A percentile compares a stretch with the other conserved stretches of the same genome.
Conservation (phyloP, 176 grass and related monocot species). For the Oryza glumipatula region DNA sequence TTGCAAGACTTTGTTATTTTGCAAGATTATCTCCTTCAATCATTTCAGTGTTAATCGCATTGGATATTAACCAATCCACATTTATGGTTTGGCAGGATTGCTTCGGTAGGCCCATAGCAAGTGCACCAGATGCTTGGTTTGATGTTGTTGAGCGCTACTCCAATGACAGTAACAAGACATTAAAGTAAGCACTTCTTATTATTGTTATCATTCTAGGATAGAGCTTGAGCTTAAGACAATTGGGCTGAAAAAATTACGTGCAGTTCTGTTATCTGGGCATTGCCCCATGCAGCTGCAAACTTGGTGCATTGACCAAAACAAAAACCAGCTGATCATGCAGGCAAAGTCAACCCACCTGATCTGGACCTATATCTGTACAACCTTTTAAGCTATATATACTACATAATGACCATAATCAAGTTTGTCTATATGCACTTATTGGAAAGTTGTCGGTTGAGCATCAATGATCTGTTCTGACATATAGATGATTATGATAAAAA, state of each 20-base stretch:
- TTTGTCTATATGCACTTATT: background rate
- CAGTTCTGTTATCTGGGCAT: background rate
- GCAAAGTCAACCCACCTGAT: background rate
- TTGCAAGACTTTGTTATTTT: background rate
- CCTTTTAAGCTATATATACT: background rate
- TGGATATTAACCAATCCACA: conserved; percentile 10
- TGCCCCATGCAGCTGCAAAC: background rate
- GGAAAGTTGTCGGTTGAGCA: background rate
- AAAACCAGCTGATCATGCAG: background rate
- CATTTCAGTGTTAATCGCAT: conserved; percentile 8
- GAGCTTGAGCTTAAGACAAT: background rate
- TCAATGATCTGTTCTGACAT: background rate
- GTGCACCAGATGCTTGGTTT: conserved; percentile 88
- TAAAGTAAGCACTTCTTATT: conserved; percentile 54
- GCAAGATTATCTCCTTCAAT: background rate
- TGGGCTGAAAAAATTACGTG: background rate
- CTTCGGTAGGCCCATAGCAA: conserved; percentile 78
- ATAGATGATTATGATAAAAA: conserved; percentile 11
- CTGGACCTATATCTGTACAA: background rate
- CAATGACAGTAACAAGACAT: conserved; percentile 81
- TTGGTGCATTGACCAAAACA: background rate
- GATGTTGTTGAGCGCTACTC: conserved; percentile 83
- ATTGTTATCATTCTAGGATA: background rate
- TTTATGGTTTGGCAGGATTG: conserved; percentile 63
- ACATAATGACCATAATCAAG: background rate